phyloP scores from a whole-genome alignment of 2,329 filamentous ascomycete species.

The Neobulgaria alba region DNA sequence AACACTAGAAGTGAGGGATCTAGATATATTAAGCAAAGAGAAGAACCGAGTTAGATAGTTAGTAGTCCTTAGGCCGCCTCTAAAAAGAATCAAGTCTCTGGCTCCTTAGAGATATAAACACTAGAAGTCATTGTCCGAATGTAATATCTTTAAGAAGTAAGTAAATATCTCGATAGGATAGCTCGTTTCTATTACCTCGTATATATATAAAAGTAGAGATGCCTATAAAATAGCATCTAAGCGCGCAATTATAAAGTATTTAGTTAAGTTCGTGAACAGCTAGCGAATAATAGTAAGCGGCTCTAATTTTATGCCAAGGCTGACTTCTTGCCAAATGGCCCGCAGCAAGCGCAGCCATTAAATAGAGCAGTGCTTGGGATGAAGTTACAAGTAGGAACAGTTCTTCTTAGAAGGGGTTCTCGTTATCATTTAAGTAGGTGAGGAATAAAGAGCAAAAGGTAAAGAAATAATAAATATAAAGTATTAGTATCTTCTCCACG shows the following conservation, averaged over 20 bases:
- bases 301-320: constrained; percentile 19
- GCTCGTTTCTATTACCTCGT: constrained; percentile 17
- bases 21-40: constrained; percentile 25
- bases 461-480: constrained; percentile 26
- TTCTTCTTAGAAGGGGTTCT: constrained; percentile 26
- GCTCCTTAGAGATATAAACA: constrained; percentile 26
- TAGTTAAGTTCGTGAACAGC: constrained; percentile 22
- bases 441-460: constrained; percentile 26
- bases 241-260: constrained; percentile 21
- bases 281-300: constrained; percentile 22
- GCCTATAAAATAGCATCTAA: constrained; percentile 24
- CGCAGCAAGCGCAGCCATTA: constrained; percentile 26
- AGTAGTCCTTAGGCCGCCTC: constrained; percentile 21
- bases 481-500: constrained; percentile 20
- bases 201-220: constrained; percentile 26
- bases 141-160: constrained; percentile 19
- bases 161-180: too few species aligned
- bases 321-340: constrained; percentile 24
- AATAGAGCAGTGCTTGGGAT: constrained; percentile 24
- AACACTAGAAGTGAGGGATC: constrained; percentile 21
- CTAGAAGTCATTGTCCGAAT: constrained; percentile 23
- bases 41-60: constrained; percentile 26
- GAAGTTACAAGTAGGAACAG: constrained; percentile 21
- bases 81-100: constrained; percentile 24
- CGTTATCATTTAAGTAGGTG: constrained; percentile 25